Evolutionary conservation across 2,329 filamentous ascomycete genomes (phyloP), one percentile per base, ranked within the genome.

Genomic region (Colletotrichum sansevieriae): DNA sequence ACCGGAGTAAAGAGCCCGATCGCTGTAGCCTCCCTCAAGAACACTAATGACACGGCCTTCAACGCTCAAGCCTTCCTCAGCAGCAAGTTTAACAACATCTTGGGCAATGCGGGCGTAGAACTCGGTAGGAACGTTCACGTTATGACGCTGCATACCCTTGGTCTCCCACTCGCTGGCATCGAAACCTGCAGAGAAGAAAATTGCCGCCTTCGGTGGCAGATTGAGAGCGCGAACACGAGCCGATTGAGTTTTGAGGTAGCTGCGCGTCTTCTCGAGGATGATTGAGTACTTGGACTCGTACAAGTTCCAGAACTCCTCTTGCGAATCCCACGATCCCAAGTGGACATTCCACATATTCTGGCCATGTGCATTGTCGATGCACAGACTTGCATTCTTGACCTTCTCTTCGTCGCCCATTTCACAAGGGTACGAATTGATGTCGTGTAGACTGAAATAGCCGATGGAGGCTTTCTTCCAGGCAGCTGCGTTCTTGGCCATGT

Each of bases 341-440:
- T 99, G 97, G 29, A 98, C 91, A 75, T 99, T 99, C 94, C 96
- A 98, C 59, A 98, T 90, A 9, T 90, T 95, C 78, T 99, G 96
- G 1, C 93, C 92, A 76, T 99, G 96, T 0, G 95, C 94, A 74
- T 95, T 95, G 70, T 98, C 95, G 71, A 99, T 91, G 77, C 97
- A 98, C 29, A 98, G 82, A 81, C 95, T 98, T 2, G 97, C 96
- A 74, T 95, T 97, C 76, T 92, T 93, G 59, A 98, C 91, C 79
- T 98, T 98, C 22, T 96, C 93, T 66, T 92, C 89, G 70, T 98
- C 95, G n/a, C 95, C 96, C 77, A 87, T 88, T 78, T 99, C 96
- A 77, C 96, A 99, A 0, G 97, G 96, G 76, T 97, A 99, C 0
- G 95, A 98, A 80, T 99, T 98, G 82, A 99, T 98, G 76, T 99